Percentiles rank a stretch among this genome's conserved stretches.
These are phyloP conservation scores for Poterioochromonas sp. DNA, from an alignment of 352 stramenopile species.

Conservation along the genomic window DNA sequence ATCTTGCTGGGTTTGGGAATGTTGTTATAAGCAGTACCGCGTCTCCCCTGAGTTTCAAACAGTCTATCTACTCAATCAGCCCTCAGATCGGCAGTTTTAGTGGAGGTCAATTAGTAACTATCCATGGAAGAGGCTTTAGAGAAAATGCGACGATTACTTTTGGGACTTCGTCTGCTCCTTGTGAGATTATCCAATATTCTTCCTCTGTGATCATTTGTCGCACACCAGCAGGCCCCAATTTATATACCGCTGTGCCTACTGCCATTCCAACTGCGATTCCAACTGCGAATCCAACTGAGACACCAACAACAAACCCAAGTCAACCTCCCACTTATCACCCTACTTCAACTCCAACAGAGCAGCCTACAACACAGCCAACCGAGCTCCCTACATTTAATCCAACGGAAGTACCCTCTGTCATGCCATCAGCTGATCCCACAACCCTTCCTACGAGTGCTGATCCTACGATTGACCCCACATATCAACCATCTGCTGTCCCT, in stretches of 20 bases:
- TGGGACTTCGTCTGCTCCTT: not conserved
- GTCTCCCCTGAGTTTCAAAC: too few species aligned
- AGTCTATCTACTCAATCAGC: not conserved
- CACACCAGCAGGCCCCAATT: not conserved
- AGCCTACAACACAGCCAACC: not conserved
- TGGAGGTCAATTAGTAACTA: constrained; percentile 17
- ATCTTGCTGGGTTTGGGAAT: constrained; percentile 4
- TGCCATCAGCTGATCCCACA: not conserved
- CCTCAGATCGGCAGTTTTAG: not conserved
- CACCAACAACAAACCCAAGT: not conserved
- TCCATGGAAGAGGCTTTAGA: constrained; percentile 9
- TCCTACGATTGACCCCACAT: not conserved
- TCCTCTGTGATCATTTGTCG: constrained; percentile 4
- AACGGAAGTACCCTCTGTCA: not conserved
- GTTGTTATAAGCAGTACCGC: too few species aligned
- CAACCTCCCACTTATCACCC: not conserved
- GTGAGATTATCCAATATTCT: not conserved
- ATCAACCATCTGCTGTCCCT: not conserved
- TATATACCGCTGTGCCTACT: not conserved
- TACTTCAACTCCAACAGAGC: not conserved
- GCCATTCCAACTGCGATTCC: not conserved
- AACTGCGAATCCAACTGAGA: not conserved
- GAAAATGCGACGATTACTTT: not conserved
- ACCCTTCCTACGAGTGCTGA: not conserved
- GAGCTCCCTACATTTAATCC: not conserved